Percentiles rank a stretch among this genome's conserved stretches.
Evolutionary conservation across 805 yeast genomes (phyloP).

Genomic region (Candida maris): DNA sequence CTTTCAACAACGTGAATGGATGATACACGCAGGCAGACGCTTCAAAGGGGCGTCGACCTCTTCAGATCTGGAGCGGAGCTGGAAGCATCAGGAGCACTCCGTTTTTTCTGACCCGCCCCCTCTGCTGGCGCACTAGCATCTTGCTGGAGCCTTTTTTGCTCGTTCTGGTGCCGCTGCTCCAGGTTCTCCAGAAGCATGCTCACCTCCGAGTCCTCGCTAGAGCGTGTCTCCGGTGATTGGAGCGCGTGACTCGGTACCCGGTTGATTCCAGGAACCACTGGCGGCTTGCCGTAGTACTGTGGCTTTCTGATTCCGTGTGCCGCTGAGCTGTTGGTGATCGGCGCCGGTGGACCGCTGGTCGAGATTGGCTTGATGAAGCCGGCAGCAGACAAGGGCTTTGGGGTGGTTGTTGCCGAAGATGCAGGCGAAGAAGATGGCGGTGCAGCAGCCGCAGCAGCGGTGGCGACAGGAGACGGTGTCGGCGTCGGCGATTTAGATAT

Average conservation of each 20-base stretch:
- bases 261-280: slow-evolving; percentile 6
- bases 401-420: no score
- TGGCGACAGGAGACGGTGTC: slow-evolving; percentile 19
- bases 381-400: slow-evolving; percentile 16
- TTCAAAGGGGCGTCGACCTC: neutral
- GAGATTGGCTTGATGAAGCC: slow-evolving; percentile 15
- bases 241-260: neutral
- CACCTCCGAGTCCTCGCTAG: slow-evolving; percentile 18
- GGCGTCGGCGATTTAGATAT: slow-evolving; percentile 9
- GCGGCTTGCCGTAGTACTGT: slow-evolving; percentile 26
- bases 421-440: slow-evolving; percentile 1
- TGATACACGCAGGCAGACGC: slow-evolving; percentile 17
- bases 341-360: slow-evolving; percentile 6
- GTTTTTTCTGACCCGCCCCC: slow-evolving; percentile 5
- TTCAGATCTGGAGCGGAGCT: no score
- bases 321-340: slow-evolving; percentile 7
- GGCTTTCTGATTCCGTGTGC: slow-evolving; percentile 22
- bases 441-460: slow-evolving; percentile 22
- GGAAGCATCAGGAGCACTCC: no score
- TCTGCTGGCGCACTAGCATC: neutral
- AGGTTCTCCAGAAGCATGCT: slow-evolving; percentile 21
- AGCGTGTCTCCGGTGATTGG: neutral
- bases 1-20: slow-evolving; percentile 76
- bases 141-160: slow-evolving; percentile 7
- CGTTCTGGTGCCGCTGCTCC: slow-evolving; percentile 17